A percentile compares a stretch with the other conserved stretches of the same genome.
Evolutionary conservation across 2,329 filamentous ascomycete genomes (phyloP).

Genomic region (Colletotrichum camelliae): DNA sequence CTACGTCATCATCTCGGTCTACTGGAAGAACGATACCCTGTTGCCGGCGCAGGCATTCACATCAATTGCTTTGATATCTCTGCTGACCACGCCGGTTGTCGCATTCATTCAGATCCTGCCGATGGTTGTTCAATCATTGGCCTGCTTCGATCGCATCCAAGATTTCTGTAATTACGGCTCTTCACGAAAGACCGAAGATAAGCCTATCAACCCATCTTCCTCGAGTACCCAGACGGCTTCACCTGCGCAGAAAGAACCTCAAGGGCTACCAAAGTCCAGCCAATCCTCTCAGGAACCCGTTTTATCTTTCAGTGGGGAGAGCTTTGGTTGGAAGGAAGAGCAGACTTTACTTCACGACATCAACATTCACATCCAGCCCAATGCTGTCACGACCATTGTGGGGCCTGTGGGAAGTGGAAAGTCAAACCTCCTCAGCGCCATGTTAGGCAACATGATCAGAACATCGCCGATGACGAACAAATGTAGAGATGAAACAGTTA

Average conservation of each 20-base stretch:
- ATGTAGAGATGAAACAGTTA: rapidly evolving
- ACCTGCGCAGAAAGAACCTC: neutral
- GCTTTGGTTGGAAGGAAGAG: constrained; percentile 2
- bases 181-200: neutral
- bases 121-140: constrained; percentile 18
- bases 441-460: constrained; percentile 3
- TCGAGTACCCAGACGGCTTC: neutral
- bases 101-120: constrained; percentile 27
- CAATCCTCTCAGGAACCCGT: neutral
- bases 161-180: constrained; percentile 21
- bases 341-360: neutral
- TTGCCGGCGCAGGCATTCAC: constrained; percentile 27
- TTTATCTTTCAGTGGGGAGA: neutral
- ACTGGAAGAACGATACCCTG: constrained; percentile 26
- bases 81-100: constrained; percentile 25
- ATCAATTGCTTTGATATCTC: constrained; percentile 23
- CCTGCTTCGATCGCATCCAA: constrained; percentile 28
- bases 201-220: neutral
- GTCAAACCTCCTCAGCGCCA: neutral
- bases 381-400: neutral
- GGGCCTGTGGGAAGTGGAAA: constrained; percentile 20
- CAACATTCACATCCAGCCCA: neutral
- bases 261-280: neutral
- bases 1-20: constrained; percentile 29
- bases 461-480: neutral